Evolutionary conservation across 139 green algal genomes (phyloP).

Genomic region (Chlorella sp.): DNA sequence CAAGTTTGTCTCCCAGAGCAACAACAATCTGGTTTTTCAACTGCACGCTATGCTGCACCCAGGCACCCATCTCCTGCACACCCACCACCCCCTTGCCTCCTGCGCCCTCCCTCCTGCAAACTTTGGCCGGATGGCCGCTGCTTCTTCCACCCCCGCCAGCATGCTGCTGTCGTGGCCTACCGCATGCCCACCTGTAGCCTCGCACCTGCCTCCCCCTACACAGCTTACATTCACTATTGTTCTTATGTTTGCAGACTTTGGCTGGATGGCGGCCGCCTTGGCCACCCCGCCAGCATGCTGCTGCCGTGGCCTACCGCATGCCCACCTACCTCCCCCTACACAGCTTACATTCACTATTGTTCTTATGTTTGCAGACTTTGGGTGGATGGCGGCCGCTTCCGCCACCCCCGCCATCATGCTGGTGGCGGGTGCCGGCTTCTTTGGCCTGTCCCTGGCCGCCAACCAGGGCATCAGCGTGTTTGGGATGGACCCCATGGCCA

Average conservation of each 20-base stretch:
- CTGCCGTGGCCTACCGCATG: too few relatives aligned
- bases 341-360: too few relatives aligned
- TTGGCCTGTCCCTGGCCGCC: constrained; percentile 62
- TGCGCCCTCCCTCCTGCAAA: not conserved
- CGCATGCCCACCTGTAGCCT: too few relatives aligned
- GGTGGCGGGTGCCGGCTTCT: constrained; percentile 70
- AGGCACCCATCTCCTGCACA: not conserved
- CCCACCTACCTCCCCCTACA: too few relatives aligned
- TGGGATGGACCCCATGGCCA: constrained; percentile 39
- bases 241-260: constrained; percentile 41
- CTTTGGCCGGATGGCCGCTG: constrained; percentile 74
- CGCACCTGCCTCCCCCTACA: too few relatives aligned
- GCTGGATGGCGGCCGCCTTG: constrained; percentile 71
- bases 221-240: too few relatives aligned
- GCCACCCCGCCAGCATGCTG: constrained; percentile 76
- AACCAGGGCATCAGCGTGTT: constrained; percentile 38
- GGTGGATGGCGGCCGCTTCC: constrained; percentile 72
- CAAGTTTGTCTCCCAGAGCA: too few relatives aligned
- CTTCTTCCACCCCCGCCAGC: constrained; percentile 64
- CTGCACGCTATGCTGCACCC: not conserved
- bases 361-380: constrained; percentile 30
- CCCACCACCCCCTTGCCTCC: not conserved
- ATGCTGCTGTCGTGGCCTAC: too few relatives aligned
- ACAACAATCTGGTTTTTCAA: too few relatives aligned
- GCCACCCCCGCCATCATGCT: constrained; percentile 77